Percentiles rank a stretch among this genome's conserved stretches.
phyloP scores from a whole-genome alignment of 2,329 filamentous ascomycete genomes.

The Penicillium sp. region DNA sequence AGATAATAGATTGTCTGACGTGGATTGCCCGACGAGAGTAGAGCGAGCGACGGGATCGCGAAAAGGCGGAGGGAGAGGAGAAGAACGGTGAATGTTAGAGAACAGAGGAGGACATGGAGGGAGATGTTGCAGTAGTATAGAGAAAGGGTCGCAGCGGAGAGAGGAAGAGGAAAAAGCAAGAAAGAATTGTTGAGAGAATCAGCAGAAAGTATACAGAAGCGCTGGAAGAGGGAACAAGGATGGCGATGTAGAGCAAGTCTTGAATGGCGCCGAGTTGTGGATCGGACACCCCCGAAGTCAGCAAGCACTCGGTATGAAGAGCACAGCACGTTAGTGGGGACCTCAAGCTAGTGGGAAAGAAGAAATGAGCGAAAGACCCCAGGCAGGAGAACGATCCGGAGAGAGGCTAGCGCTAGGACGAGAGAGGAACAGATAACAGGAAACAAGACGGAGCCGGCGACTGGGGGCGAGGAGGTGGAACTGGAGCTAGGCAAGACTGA shows the following conservation, averaged over 20 bases:
- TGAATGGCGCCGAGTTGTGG: constrained; percentile 24
- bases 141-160: constrained; percentile 17
- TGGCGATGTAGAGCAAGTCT: constrained; percentile 11
- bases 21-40: background rate
- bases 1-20: constrained; percentile 1
- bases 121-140: constrained; percentile 11
- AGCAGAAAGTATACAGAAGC: constrained; percentile 16
- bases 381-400: constrained; percentile 23
- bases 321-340: constrained; percentile 24
- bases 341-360: constrained; percentile 16
- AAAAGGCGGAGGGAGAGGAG: background rate
- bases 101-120: constrained; percentile 16
- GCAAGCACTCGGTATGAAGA: constrained; percentile 18
- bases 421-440: constrained; percentile 18
- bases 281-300: constrained; percentile 30
- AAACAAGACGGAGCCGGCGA: constrained; percentile 23
- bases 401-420: constrained; percentile 18
- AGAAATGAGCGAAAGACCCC: constrained; percentile 15
- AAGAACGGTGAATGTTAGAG: constrained; percentile 10
- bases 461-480: constrained; percentile 12
- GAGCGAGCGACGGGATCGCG: background rate
- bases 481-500: constrained; percentile 8
- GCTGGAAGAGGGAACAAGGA: constrained; percentile 1
- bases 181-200: constrained; percentile 6
- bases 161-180: constrained; percentile 5